Percentiles rank a stretch among this genome's conserved stretches.
Conservation (phyloP, 208 protist species). For the Vickermania ingenoplastis region DNA sequence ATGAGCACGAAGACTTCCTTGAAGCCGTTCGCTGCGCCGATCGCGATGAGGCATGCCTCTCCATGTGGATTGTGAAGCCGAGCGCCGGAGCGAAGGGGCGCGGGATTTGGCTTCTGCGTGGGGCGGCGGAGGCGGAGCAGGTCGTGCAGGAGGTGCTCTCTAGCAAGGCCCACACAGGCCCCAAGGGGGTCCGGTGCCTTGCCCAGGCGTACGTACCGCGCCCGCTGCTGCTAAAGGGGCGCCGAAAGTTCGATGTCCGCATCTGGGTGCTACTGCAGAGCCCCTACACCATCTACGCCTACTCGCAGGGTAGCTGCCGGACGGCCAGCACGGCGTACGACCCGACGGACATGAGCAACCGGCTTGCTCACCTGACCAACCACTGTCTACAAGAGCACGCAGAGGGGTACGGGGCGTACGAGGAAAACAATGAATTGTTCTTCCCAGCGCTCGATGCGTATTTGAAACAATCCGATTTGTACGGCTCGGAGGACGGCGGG, state of each 20-base stretch:
- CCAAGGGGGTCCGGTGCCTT: constrained; percentile 34
- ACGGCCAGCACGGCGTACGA: constrained; percentile 59
- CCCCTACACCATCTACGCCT: constrained; percentile 61
- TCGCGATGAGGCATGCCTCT: neutral
- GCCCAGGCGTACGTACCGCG: constrained; percentile 82
- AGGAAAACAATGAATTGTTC: constrained; percentile 86
- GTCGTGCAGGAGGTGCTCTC: neutral
- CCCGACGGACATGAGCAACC: constrained; percentile 29
- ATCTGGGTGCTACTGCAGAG: constrained; percentile 67
- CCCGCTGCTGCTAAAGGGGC: constrained; percentile 62
- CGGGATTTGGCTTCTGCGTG: constrained; percentile 45
- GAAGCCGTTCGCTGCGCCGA: constrained; percentile 7
- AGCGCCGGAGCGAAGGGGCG: constrained; percentile 71
- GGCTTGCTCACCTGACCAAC: constrained; percentile 76
- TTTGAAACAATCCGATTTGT: constrained; percentile 8
- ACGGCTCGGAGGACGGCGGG: neutral
- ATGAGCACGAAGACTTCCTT: constrained; percentile 43
- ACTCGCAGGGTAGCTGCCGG: constrained; percentile 77
- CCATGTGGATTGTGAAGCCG: constrained; percentile 85
- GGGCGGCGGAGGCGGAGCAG: constrained; percentile 13
- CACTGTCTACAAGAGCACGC: constrained; percentile 75
- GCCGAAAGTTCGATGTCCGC: constrained; percentile 88
- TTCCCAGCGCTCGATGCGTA: constrained; percentile 55
- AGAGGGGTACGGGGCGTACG: constrained; percentile 51
- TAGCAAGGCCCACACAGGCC: constrained; percentile 7